Base-by-base conservation (phyloP, 31 red algal genomes). In the Asparagopsis taxiformis region DNA sequence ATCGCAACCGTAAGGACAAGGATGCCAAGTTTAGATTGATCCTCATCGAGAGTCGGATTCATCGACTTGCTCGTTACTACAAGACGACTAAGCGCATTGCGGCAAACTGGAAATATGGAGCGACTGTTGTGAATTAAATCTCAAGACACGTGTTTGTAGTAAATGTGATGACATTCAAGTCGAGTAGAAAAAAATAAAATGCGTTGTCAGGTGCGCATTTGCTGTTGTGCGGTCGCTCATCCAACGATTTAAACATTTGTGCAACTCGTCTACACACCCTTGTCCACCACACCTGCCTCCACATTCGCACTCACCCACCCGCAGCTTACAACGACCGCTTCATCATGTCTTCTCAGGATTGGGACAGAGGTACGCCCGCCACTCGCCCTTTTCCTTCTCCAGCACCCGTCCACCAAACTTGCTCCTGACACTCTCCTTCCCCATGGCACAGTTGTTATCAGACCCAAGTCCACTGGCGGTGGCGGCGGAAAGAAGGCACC, bases 11-110 rank as follows among this genome's bases (percentile, higher is more conserved):
- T 31, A 92, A 97, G 74, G 94, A 97, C 77, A 93, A 93, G 54
- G 94, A 97, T 56, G 75, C 94, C 64, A 97, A 97, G 83, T 97
- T 97, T 55, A 72, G 89, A 67, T 70, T 93, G 32, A 97, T 97
- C 66, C 74, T 93, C 17, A 92, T 97, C 38, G 89, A 93, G 56
- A 87, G 80, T 67, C 79, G 94, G 51, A 93, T 97, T 56, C 94
- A 97, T 81, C 73, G 94, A 46, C 64, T 97, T 28, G 67, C 94
- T 10, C 74, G 89, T 48, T 97, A 97, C 58, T 97, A 93, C 77
- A 92, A 92, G 67, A 65, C 66, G 5, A 84, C 83, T 21, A 88
- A 81, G 58, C 82, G 86, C 54, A 76, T 97, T 35, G 89, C 94
- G 30, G 77, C 94, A 34, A 93, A 82, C 65, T 93, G 91, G 90